Base-by-base conservation (phyloP, 257 asterid genomes). In the Fraxinus cuspidata region DNA sequence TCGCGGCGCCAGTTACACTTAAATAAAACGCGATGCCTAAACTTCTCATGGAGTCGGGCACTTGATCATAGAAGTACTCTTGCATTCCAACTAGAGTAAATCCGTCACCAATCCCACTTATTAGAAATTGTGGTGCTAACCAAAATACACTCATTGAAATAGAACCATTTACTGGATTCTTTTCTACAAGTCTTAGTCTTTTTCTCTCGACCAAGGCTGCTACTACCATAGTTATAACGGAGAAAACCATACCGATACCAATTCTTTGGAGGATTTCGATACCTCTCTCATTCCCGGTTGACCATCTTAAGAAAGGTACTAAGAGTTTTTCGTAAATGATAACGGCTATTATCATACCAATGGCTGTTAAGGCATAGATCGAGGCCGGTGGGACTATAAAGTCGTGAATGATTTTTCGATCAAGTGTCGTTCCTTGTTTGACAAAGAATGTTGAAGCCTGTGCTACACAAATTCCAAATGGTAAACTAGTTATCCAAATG, bases 31-130 rank as follows among this genome's bases (percentile, higher is more conserved):
- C 97, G 0, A 92, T 87, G 9, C 97, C 97, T 19, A 94, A 78
- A 56, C 97, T 91, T 64, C 97, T 86, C 99, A 94, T 92, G 15
- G 95, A 86, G 73, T 94, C 97, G 0, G 99, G 97, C 3, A 92
- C 95, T 67, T 92, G 97, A 28, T 91, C 97, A 49, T 94, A 94
- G 71, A 92, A 92, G 73, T 88, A 94, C 84, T 94, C 97, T 70
- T 96, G 99, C 75, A 96, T 51, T 0, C 99, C 99, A n/a, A 96
- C 99, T 0, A 96, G 79, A 0, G 95, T 75, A 67, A 93, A 96
- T 1, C 91, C 97, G 31, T 96, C 97, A 0, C 86, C 97, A 0
- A 89, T 72, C 1, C 97, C 97, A 16, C 92, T 81, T 19, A 89
- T 87, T 2, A 93, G 37, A 76, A 92, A 96, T 49, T 96, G 98